Conservation (phyloP, 192 early-diverging fungal genomes). For the Linnemannia zychae region DNA sequence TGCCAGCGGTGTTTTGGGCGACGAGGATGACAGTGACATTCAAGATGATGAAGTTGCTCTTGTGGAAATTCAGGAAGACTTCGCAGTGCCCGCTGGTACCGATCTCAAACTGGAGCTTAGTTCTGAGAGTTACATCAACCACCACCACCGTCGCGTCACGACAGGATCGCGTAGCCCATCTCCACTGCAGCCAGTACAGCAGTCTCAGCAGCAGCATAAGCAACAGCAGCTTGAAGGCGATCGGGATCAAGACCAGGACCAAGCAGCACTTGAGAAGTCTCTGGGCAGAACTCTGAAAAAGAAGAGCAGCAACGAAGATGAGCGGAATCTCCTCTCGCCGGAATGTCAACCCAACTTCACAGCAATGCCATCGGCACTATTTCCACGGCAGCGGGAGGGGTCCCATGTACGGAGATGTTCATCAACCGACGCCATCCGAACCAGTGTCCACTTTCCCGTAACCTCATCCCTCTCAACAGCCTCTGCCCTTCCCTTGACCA, state of each 20-base stretch:
- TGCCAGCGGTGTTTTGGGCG: not conserved
- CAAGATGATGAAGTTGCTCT: not conserved
- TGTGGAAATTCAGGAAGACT: not conserved
- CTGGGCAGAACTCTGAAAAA: slow-evolving; percentile 24
- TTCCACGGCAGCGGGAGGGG: slow-evolving; percentile 23
- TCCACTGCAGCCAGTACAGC: not conserved
- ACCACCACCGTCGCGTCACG: slow-evolving; percentile 7
- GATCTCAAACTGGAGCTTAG: not conserved
- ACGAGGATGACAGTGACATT: not conserved
- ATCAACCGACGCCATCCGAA: slow-evolving; percentile 37
- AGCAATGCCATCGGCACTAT: slow-evolving; percentile 31
- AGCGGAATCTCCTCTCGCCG: slow-evolving; percentile 19
- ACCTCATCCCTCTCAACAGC: not conserved
- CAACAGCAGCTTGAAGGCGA: not conserved
- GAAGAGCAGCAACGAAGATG: slow-evolving; percentile 39
- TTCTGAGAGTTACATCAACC: slow-evolving; percentile 3
- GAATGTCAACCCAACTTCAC: slow-evolving; percentile 43
- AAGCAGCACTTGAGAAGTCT: not conserved
- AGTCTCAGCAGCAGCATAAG: not conserved
- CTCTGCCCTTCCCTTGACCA: not conserved
- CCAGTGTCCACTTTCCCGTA: slow-evolving; percentile 19
- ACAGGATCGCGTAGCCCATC: slow-evolving; percentile 7
- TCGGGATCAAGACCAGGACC: not conserved
- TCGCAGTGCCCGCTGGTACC: not conserved
- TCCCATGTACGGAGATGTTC: slow-evolving; percentile 47